phyloP scores from a whole-genome alignment of 495 filamentous ascomycete species.

The Penicillium coprophilum region DNA sequence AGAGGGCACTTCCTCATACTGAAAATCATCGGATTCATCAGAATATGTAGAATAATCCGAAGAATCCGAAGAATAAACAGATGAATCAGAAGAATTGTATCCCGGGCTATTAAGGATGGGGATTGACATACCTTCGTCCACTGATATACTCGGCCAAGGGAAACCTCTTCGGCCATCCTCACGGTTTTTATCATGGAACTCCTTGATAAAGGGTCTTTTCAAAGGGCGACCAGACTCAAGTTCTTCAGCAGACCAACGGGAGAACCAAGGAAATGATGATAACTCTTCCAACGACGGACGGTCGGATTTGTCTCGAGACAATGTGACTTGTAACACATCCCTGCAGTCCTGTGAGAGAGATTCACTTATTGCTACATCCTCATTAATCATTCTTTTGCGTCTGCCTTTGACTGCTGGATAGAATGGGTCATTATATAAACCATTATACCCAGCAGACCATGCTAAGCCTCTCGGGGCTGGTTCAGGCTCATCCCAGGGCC shows the following conservation, averaged over 20 bases:
- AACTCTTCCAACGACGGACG: slow-evolving; percentile 20
- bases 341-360: slow-evolving; percentile 28
- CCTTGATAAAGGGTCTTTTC: slow-evolving; percentile 13
- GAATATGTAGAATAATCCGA: background rate
- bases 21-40: background rate
- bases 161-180: background rate
- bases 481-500: slow-evolving; percentile 27
- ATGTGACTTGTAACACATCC: slow-evolving; percentile 25
- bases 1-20: background rate
- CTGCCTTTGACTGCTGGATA: slow-evolving; percentile 3
- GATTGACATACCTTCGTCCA: background rate
- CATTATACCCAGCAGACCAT: background rate
- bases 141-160: background rate
- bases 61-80: background rate
- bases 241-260: slow-evolving; percentile 19
- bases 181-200: background rate
- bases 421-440: background rate
- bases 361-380: slow-evolving; percentile 20
- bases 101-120: too few species aligned
- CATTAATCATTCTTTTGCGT: slow-evolving; percentile 19
- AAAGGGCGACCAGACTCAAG: slow-evolving; percentile 10
- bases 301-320: slow-evolving; percentile 18
- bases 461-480: slow-evolving; percentile 2
- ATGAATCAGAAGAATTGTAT: background rate
- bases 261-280: slow-evolving; percentile 25